A percentile compares a stretch with the other conserved stretches of the same genome.
Conservation (phyloP, 164 flowering plant genomes). For the Aristolochia contorta region DNA sequence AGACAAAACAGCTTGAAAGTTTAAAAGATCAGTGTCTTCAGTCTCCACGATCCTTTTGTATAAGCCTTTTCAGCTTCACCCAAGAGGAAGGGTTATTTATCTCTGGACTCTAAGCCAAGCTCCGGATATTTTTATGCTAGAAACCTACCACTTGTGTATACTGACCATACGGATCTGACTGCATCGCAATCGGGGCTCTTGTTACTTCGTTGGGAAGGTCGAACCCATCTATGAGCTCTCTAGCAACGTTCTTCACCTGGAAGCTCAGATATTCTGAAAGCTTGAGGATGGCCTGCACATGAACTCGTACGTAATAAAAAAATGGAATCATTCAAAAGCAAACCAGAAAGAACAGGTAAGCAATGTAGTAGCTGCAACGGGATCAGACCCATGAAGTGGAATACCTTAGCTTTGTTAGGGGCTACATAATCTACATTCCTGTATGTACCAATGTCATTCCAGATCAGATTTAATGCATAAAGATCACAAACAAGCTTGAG, state of each 20-base stretch:
- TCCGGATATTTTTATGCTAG: slow-evolving; percentile 10
- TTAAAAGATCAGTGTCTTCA: background rate
- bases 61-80: too few species aligned
- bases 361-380: too few species aligned
- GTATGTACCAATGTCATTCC: slow-evolving; percentile 97
- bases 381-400: background rate
- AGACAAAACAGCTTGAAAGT: too few species aligned
- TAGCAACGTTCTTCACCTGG: slow-evolving; percentile 68
- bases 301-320: background rate
- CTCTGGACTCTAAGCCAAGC: too few species aligned
- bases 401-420: slow-evolving; percentile 98
- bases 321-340: background rate
- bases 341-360: background rate
- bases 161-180: slow-evolving; percentile 66
- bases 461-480: slow-evolving; percentile 86
- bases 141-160: slow-evolving; percentile 77
- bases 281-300: slow-evolving; percentile 88
- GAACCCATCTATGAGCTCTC: slow-evolving; percentile 78
- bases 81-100: too few species aligned
- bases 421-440: slow-evolving; percentile 95
- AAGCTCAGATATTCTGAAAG: slow-evolving; percentile 81
- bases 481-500: slow-evolving; percentile 89
- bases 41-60: too few species aligned
- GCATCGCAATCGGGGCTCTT: slow-evolving; percentile 80
- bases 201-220: slow-evolving; percentile 78